phyloP scores from a whole-genome alignment of 2,329 filamentous ascomycete genomes.

The Ophiocordyceps australis region DNA sequence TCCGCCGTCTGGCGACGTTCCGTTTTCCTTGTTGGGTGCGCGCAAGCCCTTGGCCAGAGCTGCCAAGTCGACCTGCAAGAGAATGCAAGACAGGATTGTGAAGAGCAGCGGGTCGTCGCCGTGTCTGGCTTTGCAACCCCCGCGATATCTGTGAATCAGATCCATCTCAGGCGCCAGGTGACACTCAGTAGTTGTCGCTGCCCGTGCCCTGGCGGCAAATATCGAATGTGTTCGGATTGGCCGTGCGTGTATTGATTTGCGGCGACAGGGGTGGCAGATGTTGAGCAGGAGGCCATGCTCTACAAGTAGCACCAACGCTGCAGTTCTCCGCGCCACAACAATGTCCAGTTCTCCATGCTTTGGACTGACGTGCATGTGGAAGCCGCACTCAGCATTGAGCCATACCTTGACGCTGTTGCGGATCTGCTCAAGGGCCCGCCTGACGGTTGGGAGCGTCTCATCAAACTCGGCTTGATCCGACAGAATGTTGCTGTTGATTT shows the following conservation, averaged over 20 bases:
- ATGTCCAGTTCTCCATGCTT: conserved; percentile 3
- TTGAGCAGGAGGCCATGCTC: conserved; percentile 7
- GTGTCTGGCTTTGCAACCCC: neutral
- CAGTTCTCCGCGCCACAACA: conserved; percentile 5
- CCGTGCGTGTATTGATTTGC: conserved; percentile 5
- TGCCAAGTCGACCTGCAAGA: neutral
- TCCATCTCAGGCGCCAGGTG: neutral
- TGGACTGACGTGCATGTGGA: conserved; percentile 10
- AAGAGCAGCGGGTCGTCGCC: neutral
- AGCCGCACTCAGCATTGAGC: conserved; percentile 8
- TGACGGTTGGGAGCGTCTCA: conserved; percentile 6
- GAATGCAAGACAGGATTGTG: neutral
- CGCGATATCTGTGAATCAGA: neutral
- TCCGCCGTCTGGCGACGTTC: neutral
- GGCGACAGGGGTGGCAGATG: conserved; percentile 7
- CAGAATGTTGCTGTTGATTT: conserved; percentile 10
- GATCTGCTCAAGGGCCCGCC: conserved; percentile 5
- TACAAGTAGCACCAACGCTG: conserved; percentile 7
- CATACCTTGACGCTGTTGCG: conserved; percentile 6
- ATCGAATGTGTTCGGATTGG: conserved; percentile 6
- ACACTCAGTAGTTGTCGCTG: neutral
- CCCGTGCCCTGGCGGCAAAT: neutral
- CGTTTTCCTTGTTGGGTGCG: neutral
- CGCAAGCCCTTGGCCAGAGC: neutral
- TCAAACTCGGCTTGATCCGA: conserved; percentile 5